Conservation (phyloP, 1,139 yeast genomes). For the Candida buenavistaensis region DNA sequence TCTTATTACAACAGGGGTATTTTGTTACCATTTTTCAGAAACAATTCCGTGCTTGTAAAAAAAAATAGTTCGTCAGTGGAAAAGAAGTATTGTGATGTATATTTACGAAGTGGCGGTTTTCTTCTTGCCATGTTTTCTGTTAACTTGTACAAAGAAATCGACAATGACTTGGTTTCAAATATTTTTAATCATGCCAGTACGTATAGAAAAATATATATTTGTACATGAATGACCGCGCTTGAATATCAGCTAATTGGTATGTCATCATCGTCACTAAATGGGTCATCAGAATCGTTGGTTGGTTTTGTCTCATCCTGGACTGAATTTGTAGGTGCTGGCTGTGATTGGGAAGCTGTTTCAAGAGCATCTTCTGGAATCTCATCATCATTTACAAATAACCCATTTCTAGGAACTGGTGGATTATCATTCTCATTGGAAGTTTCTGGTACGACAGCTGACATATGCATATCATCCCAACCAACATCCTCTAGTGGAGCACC, state of each 20-base stretch:
- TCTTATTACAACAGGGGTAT: conserved; percentile 47
- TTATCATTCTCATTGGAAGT: background rate
- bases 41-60: conserved; percentile 41
- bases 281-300: conserved; percentile 17
- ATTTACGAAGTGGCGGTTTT: conserved; percentile 57
- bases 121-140: conserved; percentile 52
- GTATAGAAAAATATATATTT: conserved; percentile 41
- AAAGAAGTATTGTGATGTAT: conserved; percentile 34
- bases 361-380: background rate
- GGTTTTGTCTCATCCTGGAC: conserved; percentile 18
- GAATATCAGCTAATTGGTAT: no score
- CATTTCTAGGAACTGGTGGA: no score
- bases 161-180: conserved; percentile 46
- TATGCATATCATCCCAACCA: conserved; percentile 4
- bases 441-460: background rate
- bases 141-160: conserved; percentile 26
- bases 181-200: conserved; percentile 41
- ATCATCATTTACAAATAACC: conserved; percentile 6
- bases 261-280: conserved; percentile 22
- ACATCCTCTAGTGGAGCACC: conserved; percentile 19
- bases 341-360: no score
- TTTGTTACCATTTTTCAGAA: conserved; percentile 52
- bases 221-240: conserved; percentile 13
- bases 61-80: conserved; percentile 20
- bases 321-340: no score